Evolutionary conservation across 352 stramenopile species (phyloP).

Genomic region (Globisporangium irregulare): DNA sequence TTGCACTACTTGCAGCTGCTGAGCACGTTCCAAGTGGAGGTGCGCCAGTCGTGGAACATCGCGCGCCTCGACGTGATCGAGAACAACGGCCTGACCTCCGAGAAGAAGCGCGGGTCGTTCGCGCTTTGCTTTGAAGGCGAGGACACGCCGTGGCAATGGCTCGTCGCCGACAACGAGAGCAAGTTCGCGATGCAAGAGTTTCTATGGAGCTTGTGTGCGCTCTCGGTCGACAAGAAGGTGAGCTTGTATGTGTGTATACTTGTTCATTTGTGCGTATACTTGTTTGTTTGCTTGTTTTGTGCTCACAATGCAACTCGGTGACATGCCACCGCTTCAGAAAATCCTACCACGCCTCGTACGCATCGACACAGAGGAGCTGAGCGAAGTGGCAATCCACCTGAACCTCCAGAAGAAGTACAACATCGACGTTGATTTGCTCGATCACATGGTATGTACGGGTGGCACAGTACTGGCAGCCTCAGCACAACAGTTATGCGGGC

Average conservation of each 20-base stretch:
- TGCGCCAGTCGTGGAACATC: constrained; percentile 62
- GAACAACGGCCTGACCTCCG: constrained; percentile 45
- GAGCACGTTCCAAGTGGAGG: constrained; percentile 63
- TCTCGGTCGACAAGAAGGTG: constrained; percentile 53
- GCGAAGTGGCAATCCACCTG: constrained; percentile 46
- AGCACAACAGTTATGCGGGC: neutral
- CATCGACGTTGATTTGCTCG: constrained; percentile 61
- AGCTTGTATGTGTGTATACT: neutral
- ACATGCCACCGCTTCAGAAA: constrained; percentile 17
- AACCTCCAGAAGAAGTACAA: constrained; percentile 59
- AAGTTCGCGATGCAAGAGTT: constrained; percentile 68
- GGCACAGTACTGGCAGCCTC: neutral
- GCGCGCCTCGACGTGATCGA: constrained; percentile 52
- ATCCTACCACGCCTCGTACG: constrained; percentile 49
- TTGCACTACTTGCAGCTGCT: constrained; percentile 66
- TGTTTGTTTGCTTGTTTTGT: constrained; percentile 4
- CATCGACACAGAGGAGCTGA: constrained; percentile 58
- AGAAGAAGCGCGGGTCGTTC: constrained; percentile 56
- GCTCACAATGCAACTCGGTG: neutral
- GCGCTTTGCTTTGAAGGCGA: constrained; percentile 51
- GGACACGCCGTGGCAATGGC: constrained; percentile 44
- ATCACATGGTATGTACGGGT: constrained; percentile 31
- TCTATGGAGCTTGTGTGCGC: constrained; percentile 63
- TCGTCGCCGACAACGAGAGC: constrained; percentile 51
- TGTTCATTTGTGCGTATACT: neutral